These are phyloP conservation scores for Coemansia sp. DNA, from an alignment of 192 early-diverging fungal genomes.

Conservation along the genomic window DNA sequence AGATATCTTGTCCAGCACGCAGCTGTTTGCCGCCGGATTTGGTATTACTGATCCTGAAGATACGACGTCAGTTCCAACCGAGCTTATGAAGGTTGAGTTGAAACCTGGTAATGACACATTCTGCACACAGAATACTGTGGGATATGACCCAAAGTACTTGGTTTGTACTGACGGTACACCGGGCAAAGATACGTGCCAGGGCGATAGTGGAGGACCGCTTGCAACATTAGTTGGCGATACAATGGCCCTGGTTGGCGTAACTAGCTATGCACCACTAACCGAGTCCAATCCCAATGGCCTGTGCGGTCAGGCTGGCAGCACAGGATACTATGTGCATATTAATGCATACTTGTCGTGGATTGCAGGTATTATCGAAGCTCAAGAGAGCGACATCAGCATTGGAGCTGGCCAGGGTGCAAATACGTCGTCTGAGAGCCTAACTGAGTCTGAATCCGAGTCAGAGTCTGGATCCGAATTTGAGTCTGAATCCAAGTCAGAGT, in stretches of 20 bases:
- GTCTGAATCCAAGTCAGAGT: no score
- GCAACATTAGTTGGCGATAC: neutral
- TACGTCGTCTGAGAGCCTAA: neutral
- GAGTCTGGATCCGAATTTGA: no score
- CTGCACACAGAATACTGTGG: conserved; percentile 11
- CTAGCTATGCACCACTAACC: conserved; percentile 31
- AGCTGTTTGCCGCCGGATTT: conserved; percentile 29
- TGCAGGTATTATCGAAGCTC: neutral
- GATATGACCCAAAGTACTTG: conserved; percentile 12
- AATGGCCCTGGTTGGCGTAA: conserved; percentile 25
- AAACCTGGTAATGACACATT: conserved; percentile 15
- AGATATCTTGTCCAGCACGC: neutral
- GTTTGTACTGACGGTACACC: conserved; percentile 42
- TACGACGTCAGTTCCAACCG: conserved; percentile 3
- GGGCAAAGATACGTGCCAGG: conserved; percentile 48
- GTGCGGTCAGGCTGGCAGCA: conserved; percentile 32
- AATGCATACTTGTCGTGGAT: conserved; percentile 40
- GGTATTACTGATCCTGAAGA: conserved; percentile 22
- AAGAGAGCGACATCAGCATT: neutral
- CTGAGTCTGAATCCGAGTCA: neutral
- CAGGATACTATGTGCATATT: conserved; percentile 33
- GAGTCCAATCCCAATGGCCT: conserved; percentile 22
- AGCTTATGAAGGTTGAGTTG: conserved; percentile 29
- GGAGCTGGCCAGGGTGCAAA: neutral
- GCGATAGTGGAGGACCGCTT: conserved; percentile 52